Evolutionary conservation across 768 basidiomycete species (phyloP).

Genomic region (Serendipita sp.): DNA sequence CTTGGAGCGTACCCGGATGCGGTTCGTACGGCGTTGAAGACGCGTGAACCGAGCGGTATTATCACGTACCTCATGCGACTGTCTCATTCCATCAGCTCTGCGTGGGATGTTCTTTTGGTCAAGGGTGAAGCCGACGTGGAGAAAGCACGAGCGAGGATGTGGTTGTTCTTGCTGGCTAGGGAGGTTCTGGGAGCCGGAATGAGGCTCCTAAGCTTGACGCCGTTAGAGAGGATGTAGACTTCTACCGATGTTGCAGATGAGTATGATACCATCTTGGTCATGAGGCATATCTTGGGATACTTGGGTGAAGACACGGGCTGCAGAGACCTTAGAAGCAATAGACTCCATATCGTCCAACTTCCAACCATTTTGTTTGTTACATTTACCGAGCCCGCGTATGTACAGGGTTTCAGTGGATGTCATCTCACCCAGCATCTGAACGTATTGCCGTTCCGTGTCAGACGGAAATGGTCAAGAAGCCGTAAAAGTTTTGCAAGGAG

Average conservation of each 20-base stretch:
- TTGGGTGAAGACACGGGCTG: too few species aligned
- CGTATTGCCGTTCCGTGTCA: too few species aligned
- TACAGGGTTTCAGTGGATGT: too few species aligned
- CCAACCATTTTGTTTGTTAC: too few species aligned
- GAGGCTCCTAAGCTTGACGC: conserved; percentile 73
- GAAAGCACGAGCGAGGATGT: conserved; percentile 72
- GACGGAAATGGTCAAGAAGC: too few species aligned
- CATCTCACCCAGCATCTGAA: too few species aligned
- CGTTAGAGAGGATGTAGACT: conserved; percentile 77
- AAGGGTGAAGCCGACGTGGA: conserved; percentile 52
- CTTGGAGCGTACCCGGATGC: conserved; percentile 84
- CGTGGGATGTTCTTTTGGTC: conserved; percentile 84
- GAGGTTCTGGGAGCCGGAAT: conserved; percentile 82
- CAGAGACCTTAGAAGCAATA: too few species aligned
- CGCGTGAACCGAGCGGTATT: conserved; percentile 77
- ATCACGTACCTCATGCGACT: conserved; percentile 83
- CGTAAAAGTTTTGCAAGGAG: too few species aligned
- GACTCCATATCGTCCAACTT: too few species aligned
- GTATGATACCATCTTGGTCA: too few species aligned
- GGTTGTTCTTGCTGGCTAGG: conserved; percentile 74
- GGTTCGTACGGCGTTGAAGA: conserved; percentile 69
- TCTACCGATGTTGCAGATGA: not conserved
- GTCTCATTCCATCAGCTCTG: conserved; percentile 74
- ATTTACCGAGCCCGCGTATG: too few species aligned
- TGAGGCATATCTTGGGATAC: too few species aligned